phyloP scores from a whole-genome alignment of 306 rosid species.

The Cucurbita pepo region DNA sequence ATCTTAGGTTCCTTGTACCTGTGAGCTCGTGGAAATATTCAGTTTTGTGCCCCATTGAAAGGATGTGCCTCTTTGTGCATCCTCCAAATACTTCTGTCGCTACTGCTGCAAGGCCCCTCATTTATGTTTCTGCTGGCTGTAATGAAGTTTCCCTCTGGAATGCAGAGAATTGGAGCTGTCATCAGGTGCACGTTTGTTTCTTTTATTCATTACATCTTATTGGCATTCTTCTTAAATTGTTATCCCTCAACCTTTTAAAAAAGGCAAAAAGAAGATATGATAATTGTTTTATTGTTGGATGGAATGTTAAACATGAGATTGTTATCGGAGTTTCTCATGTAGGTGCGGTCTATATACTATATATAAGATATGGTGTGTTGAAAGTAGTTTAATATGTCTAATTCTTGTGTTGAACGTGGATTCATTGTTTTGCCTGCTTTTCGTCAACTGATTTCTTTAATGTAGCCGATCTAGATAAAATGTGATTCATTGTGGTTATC shows the following conservation, averaged over 20 bases:
- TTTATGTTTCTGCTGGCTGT: slow-evolving; percentile 91
- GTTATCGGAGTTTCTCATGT: background rate
- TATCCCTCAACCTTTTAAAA: background rate
- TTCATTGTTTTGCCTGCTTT: background rate
- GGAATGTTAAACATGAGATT: background rate
- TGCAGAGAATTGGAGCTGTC: slow-evolving; percentile 94
- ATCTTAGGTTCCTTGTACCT: slow-evolving; percentile 77
- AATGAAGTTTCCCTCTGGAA: slow-evolving; percentile 98
- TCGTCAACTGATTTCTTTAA: background rate
- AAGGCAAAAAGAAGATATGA: background rate
- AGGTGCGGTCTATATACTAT: background rate
- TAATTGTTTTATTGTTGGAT: background rate
- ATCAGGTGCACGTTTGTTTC: slow-evolving; percentile 51
- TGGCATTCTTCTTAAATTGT: background rate
- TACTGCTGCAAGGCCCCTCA: slow-evolving; percentile 73
- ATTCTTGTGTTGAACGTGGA: background rate
- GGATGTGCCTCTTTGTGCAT: slow-evolving; percentile 74
- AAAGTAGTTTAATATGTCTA: background rate
- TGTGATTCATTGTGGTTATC: background rate
- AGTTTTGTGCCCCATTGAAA: slow-evolving; percentile 71
- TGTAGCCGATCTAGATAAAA: background rate
- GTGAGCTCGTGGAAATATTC: slow-evolving; percentile 89
- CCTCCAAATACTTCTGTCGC: slow-evolving; percentile 57
- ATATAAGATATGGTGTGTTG: background rate
- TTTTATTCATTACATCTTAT: background rate